These are phyloP conservation scores for Decorospora gaudefroyi DNA, from an alignment of 2,329 filamentous ascomycete species.

Conservation along the genomic window DNA sequence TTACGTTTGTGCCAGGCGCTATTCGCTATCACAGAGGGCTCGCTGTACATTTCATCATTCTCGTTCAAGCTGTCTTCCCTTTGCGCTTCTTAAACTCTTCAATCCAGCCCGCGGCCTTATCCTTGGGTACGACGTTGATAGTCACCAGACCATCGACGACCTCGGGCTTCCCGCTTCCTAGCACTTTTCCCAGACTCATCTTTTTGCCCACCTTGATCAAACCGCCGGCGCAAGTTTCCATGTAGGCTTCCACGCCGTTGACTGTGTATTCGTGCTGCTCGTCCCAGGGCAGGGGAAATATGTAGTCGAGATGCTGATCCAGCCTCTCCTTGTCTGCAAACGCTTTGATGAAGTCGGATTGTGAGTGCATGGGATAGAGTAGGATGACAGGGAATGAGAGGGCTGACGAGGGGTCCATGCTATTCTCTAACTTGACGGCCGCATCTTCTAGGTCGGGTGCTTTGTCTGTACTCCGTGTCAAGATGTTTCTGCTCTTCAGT, in stretches of 20 bases:
- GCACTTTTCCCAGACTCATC: slow-evolving; percentile 72
- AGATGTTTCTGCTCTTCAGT: slow-evolving; percentile 72
- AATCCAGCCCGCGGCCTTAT: slow-evolving; percentile 74
- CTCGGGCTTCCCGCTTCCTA: slow-evolving; percentile 78
- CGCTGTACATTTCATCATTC: too few species aligned
- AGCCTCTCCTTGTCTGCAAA: slow-evolving; percentile 79
- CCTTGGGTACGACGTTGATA: slow-evolving; percentile 79
- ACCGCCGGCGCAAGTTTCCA: slow-evolving; percentile 79
- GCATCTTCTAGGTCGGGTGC: slow-evolving; percentile 91
- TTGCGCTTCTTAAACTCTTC: slow-evolving; percentile 79
- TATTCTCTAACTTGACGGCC: slow-evolving; percentile 69
- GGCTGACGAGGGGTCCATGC: slow-evolving; percentile 70
- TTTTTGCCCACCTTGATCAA: slow-evolving; percentile 91
- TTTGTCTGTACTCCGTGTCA: slow-evolving; percentile 66
- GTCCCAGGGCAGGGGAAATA: slow-evolving; percentile 91
- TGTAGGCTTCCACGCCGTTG: slow-evolving; percentile 77
- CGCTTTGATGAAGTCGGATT: slow-evolving; percentile 89
- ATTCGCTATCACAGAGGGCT: too few species aligned
- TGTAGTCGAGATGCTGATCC: slow-evolving; percentile 77
- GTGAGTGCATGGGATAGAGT: slow-evolving; percentile 78
- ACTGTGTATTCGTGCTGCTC: slow-evolving; percentile 65
- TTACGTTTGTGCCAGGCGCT: too few species aligned
- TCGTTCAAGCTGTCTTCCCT: slow-evolving; percentile 22
- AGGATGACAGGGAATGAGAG: slow-evolving; percentile 79
- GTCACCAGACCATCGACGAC: slow-evolving; percentile 83